Evolutionary conservation across 805 yeast species (phyloP).

Genomic region (Saccharomyces paradoxus): DNA sequence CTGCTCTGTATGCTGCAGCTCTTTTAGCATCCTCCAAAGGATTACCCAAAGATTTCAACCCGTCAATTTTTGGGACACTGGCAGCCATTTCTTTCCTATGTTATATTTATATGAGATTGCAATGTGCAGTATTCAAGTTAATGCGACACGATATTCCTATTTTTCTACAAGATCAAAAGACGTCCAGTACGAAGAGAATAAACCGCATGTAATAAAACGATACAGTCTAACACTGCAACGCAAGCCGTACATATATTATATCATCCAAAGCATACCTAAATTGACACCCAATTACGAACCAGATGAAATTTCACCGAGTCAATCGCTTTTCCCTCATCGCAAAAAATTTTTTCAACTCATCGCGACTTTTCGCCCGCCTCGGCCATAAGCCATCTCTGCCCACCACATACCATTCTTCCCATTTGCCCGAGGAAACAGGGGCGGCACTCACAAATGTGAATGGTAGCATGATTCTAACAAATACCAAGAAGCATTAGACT

Average conservation of each 20-base stretch:
- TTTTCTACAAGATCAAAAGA: not conserved
- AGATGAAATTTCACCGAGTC: not conserved
- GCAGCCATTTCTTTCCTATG: not conserved
- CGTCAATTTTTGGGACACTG: constrained; percentile 12
- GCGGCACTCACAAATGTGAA: not conserved
- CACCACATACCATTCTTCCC: not conserved
- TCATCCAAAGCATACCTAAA: not conserved
- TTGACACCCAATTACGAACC: not conserved
- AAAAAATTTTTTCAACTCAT: not conserved
- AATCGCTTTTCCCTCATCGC: not conserved
- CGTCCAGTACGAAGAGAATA: not conserved
- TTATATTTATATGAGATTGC: not conserved
- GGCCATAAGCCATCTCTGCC: not conserved
- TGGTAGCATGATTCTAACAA: not conserved
- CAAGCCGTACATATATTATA: not conserved
- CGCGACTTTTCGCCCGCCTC: not conserved
- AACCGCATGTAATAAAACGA: not conserved
- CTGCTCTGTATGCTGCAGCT: constrained; percentile 85
- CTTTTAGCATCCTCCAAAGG: constrained; percentile 77
- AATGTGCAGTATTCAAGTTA: not conserved
- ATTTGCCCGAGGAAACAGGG: not conserved
- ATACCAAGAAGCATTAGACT: not conserved
- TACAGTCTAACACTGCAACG: not conserved
- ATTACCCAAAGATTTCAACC: constrained; percentile 26
- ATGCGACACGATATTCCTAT: not conserved